Evolutionary conservation across 306 rosid species (phyloP), one percentile per base, ranked within the genome.

Genomic region (Trifolium subterraneum): DNA sequence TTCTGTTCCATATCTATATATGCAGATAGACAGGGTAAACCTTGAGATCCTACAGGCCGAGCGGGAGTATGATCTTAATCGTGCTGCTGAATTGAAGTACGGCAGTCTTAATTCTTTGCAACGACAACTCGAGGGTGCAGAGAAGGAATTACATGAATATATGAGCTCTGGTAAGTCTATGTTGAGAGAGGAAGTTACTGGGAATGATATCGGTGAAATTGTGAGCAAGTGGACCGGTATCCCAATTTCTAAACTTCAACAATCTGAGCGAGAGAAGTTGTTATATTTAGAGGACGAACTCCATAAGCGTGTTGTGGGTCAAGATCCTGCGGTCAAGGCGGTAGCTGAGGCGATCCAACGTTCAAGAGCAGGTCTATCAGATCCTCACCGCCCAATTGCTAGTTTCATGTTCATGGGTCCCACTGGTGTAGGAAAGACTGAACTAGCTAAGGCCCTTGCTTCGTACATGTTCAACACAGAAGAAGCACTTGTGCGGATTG

Each of bases 401-500:
- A 94, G 99, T 84, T 94, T 94, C 88, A 94, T 94, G 99, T 94
- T 94, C 77, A 94, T 92, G 99, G 99, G 99, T 54, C 99, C 99
- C 19, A 94, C 97, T 2, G 99, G 97, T 71, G 99, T 94, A 9
- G 97, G 99, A 38, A 94, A 94, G 87, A 94, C 99, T 1, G 99
- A 94, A 80, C 88, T 94, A 18, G 99, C 99, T 39, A 94, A 94
- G 86, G 90, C 97, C 62, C 97, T 94, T 20, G 99, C 99, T 69
- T 87, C 97, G 23, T 94, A 87, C 80, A 20, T 94, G 84, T 94
- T 94, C 82, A 94, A 94, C 73, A 94, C 99, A 11, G 99, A 92
- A 87, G 99, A 92, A 79, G 96, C 99, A 25, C 97, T 94, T 36
- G 97, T 94, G 68, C 86, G 97, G 27, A 94, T 94, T 41, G 99